These are phyloP conservation scores for Myxozyma geophila DNA, from an alignment of 805 yeast genomes.

Conservation along the genomic window DNA sequence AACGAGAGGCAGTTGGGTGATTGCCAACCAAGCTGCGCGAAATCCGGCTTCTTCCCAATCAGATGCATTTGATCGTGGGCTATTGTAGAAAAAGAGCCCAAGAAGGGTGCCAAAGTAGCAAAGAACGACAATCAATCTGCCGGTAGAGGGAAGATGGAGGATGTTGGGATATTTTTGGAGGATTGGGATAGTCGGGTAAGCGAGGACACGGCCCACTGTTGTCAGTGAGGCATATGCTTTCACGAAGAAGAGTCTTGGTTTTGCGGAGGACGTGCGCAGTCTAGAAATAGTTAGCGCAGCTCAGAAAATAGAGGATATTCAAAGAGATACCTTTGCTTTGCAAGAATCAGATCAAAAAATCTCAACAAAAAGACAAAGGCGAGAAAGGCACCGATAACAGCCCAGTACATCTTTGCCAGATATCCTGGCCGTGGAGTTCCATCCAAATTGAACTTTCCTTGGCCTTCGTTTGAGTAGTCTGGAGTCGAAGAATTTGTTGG, in stretches of 20 bases:
- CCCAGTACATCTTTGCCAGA: constrained; percentile 40
- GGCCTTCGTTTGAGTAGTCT: constrained; percentile 27
- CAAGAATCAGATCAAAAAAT: constrained; percentile 12
- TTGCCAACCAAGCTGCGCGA: constrained; percentile 40
- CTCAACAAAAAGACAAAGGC: constrained; percentile 25
- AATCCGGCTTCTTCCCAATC: constrained; percentile 38
- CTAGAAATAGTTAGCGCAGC: neutral
- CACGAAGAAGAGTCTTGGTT: constrained; percentile 14
- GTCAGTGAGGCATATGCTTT: constrained; percentile 18
- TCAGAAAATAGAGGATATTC: neutral
- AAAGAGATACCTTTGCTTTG: constrained; percentile 16
- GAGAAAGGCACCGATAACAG: constrained; percentile 37
- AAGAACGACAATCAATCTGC: constrained; percentile 18
- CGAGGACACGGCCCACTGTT: constrained; percentile 18
- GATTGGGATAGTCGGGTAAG: constrained; percentile 18
- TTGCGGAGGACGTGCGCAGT: constrained; percentile 14
- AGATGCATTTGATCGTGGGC: constrained; percentile 3
- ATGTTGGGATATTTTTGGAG: constrained; percentile 7
- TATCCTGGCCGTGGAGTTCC: constrained; percentile 41
- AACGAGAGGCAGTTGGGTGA: constrained; percentile 40
- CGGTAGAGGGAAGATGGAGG: constrained; percentile 26
- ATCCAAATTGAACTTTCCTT: constrained; percentile 33
- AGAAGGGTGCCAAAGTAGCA: constrained; percentile 35
- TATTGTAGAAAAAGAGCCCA: constrained; percentile 35
- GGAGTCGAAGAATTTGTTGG: neutral